Evolutionary conservation across 768 basidiomycete species (phyloP), one percentile per base, ranked within the genome.

Genomic region (Xerocomellus chrysenteron): DNA sequence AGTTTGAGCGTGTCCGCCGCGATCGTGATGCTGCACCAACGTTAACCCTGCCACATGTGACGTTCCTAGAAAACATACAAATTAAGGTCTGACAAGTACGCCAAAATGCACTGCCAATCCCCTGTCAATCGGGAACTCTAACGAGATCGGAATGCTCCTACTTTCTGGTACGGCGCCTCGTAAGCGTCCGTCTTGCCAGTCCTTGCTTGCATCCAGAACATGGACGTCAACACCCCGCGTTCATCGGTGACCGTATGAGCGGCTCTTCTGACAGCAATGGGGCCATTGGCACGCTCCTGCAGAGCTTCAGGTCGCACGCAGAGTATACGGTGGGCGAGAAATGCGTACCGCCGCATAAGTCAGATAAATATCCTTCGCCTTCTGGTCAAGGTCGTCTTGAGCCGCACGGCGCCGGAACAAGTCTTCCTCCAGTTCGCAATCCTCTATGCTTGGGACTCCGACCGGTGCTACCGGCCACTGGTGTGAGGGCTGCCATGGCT

Each of bases 141-240:
- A 52, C 46, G 24, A 49, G 6, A 24, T 45, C 12, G 47, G 28
- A 47, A 39, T 14, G 2, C 24, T 8, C 58, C 54, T 49, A 87
- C 91, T 75, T 92, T 93, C 63, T 93, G 91, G 69, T 88, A 93
- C 21, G 84, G 81, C 5, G 83, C 68, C 42, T 83, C 84, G 66
- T 88, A 88, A 61, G 79, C 77, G 1, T 86, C 85, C 54, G 85
- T 78, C 47, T 32, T 33, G 26, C 70, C 70, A 58, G 83, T 79
- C 57, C 81, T 80, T 4, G 90, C 86, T 66, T 84, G 82, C 86
- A 91, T 88, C 92, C 91, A 94, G 64, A 83, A 89, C 80, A 86
- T 83, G 53, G 78, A 79, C 17, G 77, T 75, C 30, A 79, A 69
- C 19, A 72, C 73, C 4, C 86, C 87, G 28, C 82, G 77, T 30